These are phyloP conservation scores for Jatropha curcas DNA, from an alignment of 345 rosid genomes.

Conservation along the genomic window DNA sequence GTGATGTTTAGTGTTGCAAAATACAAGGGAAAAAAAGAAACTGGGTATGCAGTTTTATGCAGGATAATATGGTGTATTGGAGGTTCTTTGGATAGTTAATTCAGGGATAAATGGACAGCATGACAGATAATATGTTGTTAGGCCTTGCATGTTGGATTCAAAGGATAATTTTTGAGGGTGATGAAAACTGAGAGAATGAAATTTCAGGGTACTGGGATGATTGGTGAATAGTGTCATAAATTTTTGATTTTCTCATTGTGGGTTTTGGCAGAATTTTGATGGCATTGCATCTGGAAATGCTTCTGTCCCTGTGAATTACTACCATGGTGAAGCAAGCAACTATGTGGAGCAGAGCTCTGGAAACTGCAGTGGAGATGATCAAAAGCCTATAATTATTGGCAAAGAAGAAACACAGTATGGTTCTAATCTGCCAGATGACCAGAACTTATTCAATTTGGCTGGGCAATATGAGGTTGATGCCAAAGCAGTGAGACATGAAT, in stretches of 20 bases:
- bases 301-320: constrained; percentile 42
- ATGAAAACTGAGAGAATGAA: neutral
- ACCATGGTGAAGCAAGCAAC: constrained; percentile 60
- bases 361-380: constrained; percentile 46
- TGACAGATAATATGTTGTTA: neutral
- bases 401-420: constrained; percentile 29
- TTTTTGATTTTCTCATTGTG: neutral
- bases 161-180: neutral
- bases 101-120: neutral
- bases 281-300: constrained; percentile 43
- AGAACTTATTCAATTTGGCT: constrained; percentile 36
- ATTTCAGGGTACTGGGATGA: neutral
- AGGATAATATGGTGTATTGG: neutral
- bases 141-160: neutral
- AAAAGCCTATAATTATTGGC: constrained; percentile 42
- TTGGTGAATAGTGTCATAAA: too few relatives aligned
- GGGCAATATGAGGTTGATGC: constrained; percentile 40
- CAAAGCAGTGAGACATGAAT: constrained; percentile 46
- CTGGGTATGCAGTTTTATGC: too few relatives aligned
- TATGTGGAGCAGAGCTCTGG: constrained; percentile 33
- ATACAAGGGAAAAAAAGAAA: neutral
- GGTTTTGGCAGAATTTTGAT: constrained; percentile 42
- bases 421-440: constrained; percentile 34
- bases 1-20: neutral
- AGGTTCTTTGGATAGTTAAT: neutral